These are phyloP conservation scores for Verticillium nonalfalfae DNA, from an alignment of 2,329 filamentous ascomycete species.

Conservation along the genomic window DNA sequence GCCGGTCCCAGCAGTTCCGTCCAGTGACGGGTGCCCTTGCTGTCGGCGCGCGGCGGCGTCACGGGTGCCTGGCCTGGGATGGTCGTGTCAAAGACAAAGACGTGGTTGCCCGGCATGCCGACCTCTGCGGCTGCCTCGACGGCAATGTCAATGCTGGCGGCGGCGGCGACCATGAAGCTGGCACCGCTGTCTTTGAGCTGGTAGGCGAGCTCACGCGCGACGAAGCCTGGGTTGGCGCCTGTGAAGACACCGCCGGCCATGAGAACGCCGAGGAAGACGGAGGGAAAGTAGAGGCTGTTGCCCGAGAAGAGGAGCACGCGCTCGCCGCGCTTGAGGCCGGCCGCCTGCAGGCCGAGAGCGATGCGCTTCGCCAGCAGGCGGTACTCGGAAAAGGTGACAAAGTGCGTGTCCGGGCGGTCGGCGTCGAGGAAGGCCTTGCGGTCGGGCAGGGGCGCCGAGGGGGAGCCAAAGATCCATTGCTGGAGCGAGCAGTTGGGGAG, in stretches of 20 bases:
- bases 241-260: conserved; percentile 77
- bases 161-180: conserved; percentile 59
- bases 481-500: conserved; percentile 45
- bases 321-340: conserved; percentile 61
- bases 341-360: conserved; percentile 55
- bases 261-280: conserved; percentile 63
- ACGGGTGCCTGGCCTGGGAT: conserved; percentile 22
- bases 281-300: conserved; percentile 68
- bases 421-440: conserved; percentile 55
- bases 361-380: conserved; percentile 67
- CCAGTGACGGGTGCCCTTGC: conserved; percentile 53
- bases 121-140: conserved; percentile 57
- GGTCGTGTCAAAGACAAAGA: conserved; percentile 62
- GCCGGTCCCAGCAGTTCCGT: conserved; percentile 48
- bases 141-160: conserved; percentile 53
- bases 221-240: conserved; percentile 64
- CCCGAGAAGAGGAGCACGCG: conserved; percentile 67
- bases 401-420: conserved; percentile 58
- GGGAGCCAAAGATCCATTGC: conserved; percentile 49
- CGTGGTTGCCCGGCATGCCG: conserved; percentile 43
- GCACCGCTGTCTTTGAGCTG: conserved; percentile 69
- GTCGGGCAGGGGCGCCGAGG: conserved; percentile 33
- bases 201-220: conserved; percentile 65
- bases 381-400: conserved; percentile 57
- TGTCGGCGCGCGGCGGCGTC: conserved; percentile 7